A percentile compares a stretch with the other conserved stretches of the same genome.
Evolutionary conservation across 768 basidiomycete genomes (phyloP).

Genomic region (Mrakia gelida): DNA sequence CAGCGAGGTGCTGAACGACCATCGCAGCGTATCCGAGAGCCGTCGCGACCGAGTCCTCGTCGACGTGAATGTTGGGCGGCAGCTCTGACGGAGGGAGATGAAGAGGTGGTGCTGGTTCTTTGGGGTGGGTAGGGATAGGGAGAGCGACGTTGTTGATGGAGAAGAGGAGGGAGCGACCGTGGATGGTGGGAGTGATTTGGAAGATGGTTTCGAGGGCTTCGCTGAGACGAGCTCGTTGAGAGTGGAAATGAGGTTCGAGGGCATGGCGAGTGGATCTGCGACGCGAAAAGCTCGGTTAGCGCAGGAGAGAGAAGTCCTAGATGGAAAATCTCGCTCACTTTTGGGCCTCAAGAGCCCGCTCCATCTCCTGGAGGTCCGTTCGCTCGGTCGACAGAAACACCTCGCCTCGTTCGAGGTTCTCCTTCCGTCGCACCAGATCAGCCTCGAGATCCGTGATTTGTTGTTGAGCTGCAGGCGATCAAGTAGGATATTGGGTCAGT

Average conservation of each 20-base stretch:
- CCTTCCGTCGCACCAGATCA: background rate
- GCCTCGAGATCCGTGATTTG: background rate
- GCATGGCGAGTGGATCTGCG: background rate
- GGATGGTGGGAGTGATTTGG: slow-evolving; percentile 71
- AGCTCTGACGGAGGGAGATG: slow-evolving; percentile 57
- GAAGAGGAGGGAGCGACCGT: slow-evolving; percentile 75
- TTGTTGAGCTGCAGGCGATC: background rate
- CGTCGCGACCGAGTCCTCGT: slow-evolving; percentile 80
- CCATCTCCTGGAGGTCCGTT: background rate
- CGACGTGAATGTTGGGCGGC: slow-evolving; percentile 52
- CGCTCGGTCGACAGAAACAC: background rate
- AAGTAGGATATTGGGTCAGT: background rate
- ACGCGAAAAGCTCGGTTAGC: background rate
- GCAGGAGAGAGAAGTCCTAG: no score
- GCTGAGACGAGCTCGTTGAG: background rate
- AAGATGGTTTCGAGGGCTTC: slow-evolving; percentile 63
- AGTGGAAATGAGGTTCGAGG: slow-evolving; percentile 9
- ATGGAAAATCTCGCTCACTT: slow-evolving; percentile 1
- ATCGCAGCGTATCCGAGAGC: slow-evolving; percentile 88
- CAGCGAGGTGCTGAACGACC: slow-evolving; percentile 72
- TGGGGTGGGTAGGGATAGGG: slow-evolving; percentile 69
- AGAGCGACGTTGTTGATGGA: slow-evolving; percentile 82
- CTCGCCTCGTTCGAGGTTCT: background rate
- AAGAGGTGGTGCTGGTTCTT: slow-evolving; percentile 80
- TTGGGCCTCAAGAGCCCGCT: background rate